A percentile compares a stretch with the other conserved stretches of the same genome.
phyloP scores from a whole-genome alignment of 73 alveolate genomes.

The Paramecium primaurelia region DNA sequence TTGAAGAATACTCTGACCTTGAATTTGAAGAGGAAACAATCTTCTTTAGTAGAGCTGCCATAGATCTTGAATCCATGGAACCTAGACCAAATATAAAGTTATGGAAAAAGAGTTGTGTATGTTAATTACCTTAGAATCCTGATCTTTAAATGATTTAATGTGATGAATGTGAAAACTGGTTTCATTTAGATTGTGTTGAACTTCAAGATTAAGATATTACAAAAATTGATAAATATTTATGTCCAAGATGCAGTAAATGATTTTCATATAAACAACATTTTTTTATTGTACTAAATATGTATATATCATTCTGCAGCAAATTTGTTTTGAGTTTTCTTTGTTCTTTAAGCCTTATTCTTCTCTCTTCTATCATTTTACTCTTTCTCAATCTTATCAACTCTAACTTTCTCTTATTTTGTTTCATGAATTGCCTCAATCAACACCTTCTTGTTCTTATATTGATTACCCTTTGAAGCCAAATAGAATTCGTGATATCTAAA shows the following conservation, averaged over 20 bases:
- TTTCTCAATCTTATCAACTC: slow-evolving; percentile 43
- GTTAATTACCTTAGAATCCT: slow-evolving; percentile 89
- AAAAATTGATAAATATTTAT: slow-evolving; percentile 49
- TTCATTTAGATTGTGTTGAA: slow-evolving; percentile 88
- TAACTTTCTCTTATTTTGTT: slow-evolving; percentile 68
- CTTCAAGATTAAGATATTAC: slow-evolving; percentile 71
- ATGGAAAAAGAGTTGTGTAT: slow-evolving; percentile 86
- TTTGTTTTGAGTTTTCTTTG: slow-evolving; percentile 32
- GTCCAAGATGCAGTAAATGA: background rate
- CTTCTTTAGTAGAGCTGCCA: slow-evolving; percentile 82
- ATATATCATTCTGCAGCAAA: slow-evolving; percentile 2
- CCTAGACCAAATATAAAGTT: slow-evolving; percentile 82
- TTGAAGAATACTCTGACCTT: slow-evolving; percentile 81
- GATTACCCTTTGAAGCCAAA: slow-evolving; percentile 95
- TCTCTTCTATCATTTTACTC: slow-evolving; percentile 60
- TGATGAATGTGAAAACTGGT: slow-evolving; percentile 86
- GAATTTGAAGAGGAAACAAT: slow-evolving; percentile 74
- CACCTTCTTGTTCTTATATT: slow-evolving; percentile 94
- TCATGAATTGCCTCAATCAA: slow-evolving; percentile 96
- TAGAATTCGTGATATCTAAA: slow-evolving; percentile 91
- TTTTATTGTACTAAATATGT: slow-evolving; percentile 7
- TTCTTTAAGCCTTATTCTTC: slow-evolving; percentile 56
- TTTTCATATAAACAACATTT: background rate
- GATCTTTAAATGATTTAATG: slow-evolving; percentile 85
- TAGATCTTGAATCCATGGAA: slow-evolving; percentile 67